phyloP scores from a whole-genome alignment of 1,284 basidiomycete species.

The Naganishia sp. region DNA sequence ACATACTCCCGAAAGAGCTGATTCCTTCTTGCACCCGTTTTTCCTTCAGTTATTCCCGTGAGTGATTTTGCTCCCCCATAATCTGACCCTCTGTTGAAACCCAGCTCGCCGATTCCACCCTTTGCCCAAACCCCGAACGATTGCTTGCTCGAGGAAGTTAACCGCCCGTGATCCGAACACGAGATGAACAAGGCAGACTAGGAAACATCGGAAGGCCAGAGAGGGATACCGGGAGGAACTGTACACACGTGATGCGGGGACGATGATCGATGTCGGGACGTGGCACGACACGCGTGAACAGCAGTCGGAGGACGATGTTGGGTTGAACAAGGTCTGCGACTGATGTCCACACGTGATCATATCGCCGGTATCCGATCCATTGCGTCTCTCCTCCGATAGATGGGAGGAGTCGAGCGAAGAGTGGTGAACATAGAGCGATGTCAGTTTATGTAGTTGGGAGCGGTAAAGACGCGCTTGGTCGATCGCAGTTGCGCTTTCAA shows the following conservation, averaged over 20 bases:
- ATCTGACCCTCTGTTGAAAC: background rate
- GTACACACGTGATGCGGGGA: conserved; percentile 25
- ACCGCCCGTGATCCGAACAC: background rate
- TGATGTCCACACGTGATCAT: background rate
- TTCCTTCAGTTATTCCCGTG: conserved; percentile 28
- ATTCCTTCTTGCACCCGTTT: conserved; percentile 27
- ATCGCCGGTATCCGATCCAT: background rate
- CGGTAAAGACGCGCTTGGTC: background rate
- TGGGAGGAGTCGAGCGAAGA: background rate
- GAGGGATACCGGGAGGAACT: conserved; percentile 9
- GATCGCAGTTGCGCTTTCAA: background rate
- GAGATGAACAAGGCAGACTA: background rate
- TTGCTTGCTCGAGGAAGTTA: conserved; percentile 31
- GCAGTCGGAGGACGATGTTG: conserved; percentile 8
- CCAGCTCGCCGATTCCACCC: background rate
- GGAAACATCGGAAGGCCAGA: background rate
- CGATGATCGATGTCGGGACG: background rate
- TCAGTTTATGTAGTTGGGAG: background rate
- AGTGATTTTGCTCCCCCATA: background rate
- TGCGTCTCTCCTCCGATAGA: background rate
- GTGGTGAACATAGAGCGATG: background rate
- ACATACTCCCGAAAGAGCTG: conserved; percentile 5
- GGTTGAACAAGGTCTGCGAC: conserved; percentile 3
- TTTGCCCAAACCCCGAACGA: background rate
- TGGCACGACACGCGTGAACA: background rate